Evolutionary conservation across 139 green algal species (phyloP).

Genomic region (Chlorella sorokiniana): DNA sequence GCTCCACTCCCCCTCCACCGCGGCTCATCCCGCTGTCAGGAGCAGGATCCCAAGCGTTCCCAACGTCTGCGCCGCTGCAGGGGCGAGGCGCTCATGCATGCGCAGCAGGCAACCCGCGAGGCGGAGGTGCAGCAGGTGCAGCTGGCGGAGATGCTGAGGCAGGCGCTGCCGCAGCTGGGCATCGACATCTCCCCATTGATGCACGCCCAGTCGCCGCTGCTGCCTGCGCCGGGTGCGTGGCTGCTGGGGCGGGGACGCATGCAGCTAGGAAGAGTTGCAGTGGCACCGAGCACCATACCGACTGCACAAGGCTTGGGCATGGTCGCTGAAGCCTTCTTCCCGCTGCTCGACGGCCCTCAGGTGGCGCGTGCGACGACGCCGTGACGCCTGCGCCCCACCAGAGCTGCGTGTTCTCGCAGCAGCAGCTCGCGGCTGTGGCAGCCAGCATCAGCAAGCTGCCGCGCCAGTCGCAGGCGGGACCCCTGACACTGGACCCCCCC

Average conservation of each 20-base stretch:
- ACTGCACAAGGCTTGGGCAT: no score
- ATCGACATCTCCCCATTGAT: slow-evolving; percentile 9
- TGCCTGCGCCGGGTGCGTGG: not conserved
- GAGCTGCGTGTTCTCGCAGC: slow-evolving; percentile 17
- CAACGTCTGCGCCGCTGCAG: not conserved
- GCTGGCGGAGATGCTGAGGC: slow-evolving; percentile 31
- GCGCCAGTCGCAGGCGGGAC: not conserved
- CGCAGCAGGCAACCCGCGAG: slow-evolving; percentile 31
- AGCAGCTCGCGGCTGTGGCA: slow-evolving; percentile 22
- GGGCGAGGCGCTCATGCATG: slow-evolving; percentile 39
- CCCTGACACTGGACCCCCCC: no score
- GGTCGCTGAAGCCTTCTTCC: not conserved
- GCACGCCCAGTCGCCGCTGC: not conserved
- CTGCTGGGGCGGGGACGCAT: no score
- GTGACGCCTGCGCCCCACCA: not conserved
- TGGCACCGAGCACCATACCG: no score
- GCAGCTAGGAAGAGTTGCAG: no score
- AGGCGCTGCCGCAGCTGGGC: slow-evolving; percentile 39
- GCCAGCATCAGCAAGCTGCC: slow-evolving; percentile 27
- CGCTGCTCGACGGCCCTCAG: not conserved
- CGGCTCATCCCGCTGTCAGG: no score
- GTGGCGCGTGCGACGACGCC: not conserved
- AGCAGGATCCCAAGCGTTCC: no score
- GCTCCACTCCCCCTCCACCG: no score
- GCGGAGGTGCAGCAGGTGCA: slow-evolving; percentile 35